Evolutionary conservation across 2,329 filamentous ascomycete genomes (phyloP).

Genomic region (Venturia asperata): DNA sequence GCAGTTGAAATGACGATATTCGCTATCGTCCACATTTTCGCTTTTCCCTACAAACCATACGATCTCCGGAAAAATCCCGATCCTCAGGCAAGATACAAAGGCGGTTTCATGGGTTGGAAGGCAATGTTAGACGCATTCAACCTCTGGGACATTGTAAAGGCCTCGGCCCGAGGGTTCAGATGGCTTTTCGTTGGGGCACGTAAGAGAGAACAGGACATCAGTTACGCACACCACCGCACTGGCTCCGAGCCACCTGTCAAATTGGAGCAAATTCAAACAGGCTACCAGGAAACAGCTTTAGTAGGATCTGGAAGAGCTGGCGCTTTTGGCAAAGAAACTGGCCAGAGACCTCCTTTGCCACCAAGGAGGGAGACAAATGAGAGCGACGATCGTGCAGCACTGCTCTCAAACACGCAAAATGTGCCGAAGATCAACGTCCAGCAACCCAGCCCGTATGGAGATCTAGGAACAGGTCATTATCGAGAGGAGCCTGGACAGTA

Average conservation of each 20-base stretch:
- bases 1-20: constrained; percentile 84
- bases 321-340: background rate
- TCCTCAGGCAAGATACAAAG: constrained; percentile 43
- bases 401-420: constrained; percentile 13
- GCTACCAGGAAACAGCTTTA: constrained; percentile 3
- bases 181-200: constrained; percentile 74
- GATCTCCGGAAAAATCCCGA: constrained; percentile 26
- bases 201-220: constrained; percentile 42
- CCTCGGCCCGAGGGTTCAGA: constrained; percentile 65
- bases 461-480: background rate
- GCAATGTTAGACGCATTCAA: constrained; percentile 69
- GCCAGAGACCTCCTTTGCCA: background rate
- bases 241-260: background rate
- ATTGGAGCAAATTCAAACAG: background rate
- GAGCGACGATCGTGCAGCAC: constrained; percentile 6
- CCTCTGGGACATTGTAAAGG: constrained; percentile 75
- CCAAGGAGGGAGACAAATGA: constrained; percentile 11
- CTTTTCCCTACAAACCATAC: constrained; percentile 73
- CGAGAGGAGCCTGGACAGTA: background rate
- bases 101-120: constrained; percentile 56
- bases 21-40: constrained; percentile 69
- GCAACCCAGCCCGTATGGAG: constrained; percentile 13
- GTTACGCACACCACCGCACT: constrained; percentile 27
- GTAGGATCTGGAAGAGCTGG: background rate
- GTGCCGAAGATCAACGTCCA: constrained; percentile 12